Evolutionary conservation across 2,329 filamentous ascomycete species (phyloP).

Genomic region (Cladophialophora bantiana): DNA sequence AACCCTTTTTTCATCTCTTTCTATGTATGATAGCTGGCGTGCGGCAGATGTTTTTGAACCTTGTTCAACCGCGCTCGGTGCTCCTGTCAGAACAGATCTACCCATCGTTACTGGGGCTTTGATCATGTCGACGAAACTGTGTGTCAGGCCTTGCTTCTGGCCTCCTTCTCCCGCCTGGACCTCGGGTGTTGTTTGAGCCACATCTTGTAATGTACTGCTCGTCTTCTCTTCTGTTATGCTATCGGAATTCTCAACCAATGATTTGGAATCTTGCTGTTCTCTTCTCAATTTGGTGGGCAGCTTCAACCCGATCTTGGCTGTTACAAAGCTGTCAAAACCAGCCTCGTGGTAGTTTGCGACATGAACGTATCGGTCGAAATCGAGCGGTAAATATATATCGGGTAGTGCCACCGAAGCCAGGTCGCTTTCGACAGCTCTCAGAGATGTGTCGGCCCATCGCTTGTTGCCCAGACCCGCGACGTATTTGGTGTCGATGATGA

Average conservation of each 20-base stretch:
- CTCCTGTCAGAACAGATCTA: slow-evolving; percentile 23
- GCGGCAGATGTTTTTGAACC: neutral
- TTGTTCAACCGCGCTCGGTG: slow-evolving; percentile 5
- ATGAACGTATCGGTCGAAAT: slow-evolving; percentile 47
- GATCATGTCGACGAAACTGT: slow-evolving; percentile 24
- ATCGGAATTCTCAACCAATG: slow-evolving; percentile 17
- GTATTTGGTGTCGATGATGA: slow-evolving; percentile 69
- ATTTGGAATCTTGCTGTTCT: slow-evolving; percentile 42
- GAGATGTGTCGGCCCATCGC: slow-evolving; percentile 48
- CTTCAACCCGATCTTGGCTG: slow-evolving; percentile 65
- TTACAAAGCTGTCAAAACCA: slow-evolving; percentile 68
- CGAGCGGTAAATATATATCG: slow-evolving; percentile 45
- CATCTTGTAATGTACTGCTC: neutral
- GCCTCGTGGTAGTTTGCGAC: slow-evolving; percentile 62
- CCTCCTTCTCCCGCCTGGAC: neutral
- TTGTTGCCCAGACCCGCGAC: slow-evolving; percentile 57
- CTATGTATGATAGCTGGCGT: neutral
- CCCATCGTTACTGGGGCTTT: slow-evolving; percentile 24
- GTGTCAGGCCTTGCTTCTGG: slow-evolving; percentile 19
- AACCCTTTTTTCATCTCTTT: neutral
- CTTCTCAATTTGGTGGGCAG: slow-evolving; percentile 52
- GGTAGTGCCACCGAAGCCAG: slow-evolving; percentile 47
- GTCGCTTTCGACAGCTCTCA: slow-evolving; percentile 59
- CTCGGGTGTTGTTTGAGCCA: slow-evolving; percentile 1
- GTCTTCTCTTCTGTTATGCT: neutral